Percentiles rank a stretch among this genome's conserved stretches.
Evolutionary conservation across 1,139 yeast genomes (phyloP).

Genomic region (Sugiyamaella neomexicana): DNA sequence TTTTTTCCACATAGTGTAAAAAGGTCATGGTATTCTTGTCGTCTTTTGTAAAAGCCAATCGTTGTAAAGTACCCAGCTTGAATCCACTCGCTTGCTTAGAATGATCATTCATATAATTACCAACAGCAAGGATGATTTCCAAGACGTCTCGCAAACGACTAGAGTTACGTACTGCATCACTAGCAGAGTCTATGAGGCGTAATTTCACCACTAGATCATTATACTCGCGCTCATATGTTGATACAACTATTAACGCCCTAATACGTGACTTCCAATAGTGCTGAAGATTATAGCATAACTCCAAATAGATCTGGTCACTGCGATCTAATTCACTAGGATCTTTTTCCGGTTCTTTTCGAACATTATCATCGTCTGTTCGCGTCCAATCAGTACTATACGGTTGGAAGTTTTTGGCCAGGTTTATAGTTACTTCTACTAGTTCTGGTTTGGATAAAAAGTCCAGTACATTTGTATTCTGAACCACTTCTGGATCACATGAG

Average conservation of each 20-base stretch:
- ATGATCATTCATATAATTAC: slow-evolving; percentile 89
- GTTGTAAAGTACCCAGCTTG: slow-evolving; percentile 74
- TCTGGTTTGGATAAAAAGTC: slow-evolving; percentile 81
- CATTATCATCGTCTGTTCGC: slow-evolving; percentile 27
- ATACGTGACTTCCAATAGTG: slow-evolving; percentile 87
- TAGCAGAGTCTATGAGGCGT: slow-evolving; percentile 65
- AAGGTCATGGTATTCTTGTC: slow-evolving; percentile 75
- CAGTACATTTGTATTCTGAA: slow-evolving; percentile 67
- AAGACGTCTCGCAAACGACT: slow-evolving; percentile 65
- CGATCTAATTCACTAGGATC: slow-evolving; percentile 68
- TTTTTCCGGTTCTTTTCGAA: slow-evolving; percentile 50
- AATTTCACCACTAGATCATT: slow-evolving; percentile 65
- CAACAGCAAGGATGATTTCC: slow-evolving; percentile 77
- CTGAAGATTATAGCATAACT: slow-evolving; percentile 72
- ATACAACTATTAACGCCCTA: slow-evolving; percentile 66
- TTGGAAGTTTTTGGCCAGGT: slow-evolving; percentile 60
- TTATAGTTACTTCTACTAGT: slow-evolving; percentile 68
- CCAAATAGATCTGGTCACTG: slow-evolving; percentile 77
- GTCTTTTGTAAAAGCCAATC: slow-evolving; percentile 85
- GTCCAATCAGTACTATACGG: slow-evolving; percentile 67
- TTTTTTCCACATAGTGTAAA: slow-evolving; percentile 81
- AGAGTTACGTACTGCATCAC: slow-evolving; percentile 60
- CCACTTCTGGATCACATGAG: slow-evolving; percentile 67
- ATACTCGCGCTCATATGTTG: slow-evolving; percentile 73
- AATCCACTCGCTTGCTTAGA: slow-evolving; percentile 83